Conservation (phyloP, 2,329 filamentous ascomycete genomes). For the Penicillium sp. region DNA sequence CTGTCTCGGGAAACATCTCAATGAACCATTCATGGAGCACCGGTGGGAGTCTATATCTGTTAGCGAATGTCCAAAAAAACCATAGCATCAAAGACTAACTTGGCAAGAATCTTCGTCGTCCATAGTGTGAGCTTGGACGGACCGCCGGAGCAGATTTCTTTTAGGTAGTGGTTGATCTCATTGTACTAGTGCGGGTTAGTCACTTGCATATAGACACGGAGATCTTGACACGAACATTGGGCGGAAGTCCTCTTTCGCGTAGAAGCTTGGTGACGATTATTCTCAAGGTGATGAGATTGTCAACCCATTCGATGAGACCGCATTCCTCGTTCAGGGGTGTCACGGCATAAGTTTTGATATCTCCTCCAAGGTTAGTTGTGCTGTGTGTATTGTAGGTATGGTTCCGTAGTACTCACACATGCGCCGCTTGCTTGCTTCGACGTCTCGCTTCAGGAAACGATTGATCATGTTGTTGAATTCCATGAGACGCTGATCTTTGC, state of each 20-base stretch:
- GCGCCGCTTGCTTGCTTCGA: conserved; percentile 81
- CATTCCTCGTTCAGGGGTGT: conserved; percentile 97
- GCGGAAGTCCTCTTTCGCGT: conserved; percentile 61
- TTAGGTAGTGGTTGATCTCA: conserved; percentile 55
- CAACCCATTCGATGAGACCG: conserved; percentile 97
- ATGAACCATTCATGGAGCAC: conserved; percentile 93
- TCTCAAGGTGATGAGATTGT: conserved; percentile 86
- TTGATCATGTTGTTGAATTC: conserved; percentile 99
- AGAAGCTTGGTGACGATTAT: conserved; percentile 82
- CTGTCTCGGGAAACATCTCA: conserved; percentile 87
- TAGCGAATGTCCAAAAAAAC: conserved; percentile 8
- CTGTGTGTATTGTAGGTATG: not conserved
- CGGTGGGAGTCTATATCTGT: conserved; percentile 59
- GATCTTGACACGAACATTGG: conserved; percentile 37
- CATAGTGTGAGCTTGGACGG: conserved; percentile 63
- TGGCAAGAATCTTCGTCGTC: conserved; percentile 54
- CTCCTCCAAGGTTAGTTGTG: conserved; percentile 18
- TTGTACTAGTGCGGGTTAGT: conserved; percentile 50
- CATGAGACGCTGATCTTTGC: conserved; percentile 97
- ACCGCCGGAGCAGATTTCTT: conserved; percentile 58
- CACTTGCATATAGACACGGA: not conserved
- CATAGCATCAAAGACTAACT: conserved; percentile 23
- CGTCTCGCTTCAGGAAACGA: conserved; percentile 81
- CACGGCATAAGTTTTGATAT: conserved; percentile 95
- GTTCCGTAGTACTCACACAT: conserved; percentile 50